Evolutionary conservation across 768 basidiomycete genomes (phyloP).

Genomic region (Russula brevipes): DNA sequence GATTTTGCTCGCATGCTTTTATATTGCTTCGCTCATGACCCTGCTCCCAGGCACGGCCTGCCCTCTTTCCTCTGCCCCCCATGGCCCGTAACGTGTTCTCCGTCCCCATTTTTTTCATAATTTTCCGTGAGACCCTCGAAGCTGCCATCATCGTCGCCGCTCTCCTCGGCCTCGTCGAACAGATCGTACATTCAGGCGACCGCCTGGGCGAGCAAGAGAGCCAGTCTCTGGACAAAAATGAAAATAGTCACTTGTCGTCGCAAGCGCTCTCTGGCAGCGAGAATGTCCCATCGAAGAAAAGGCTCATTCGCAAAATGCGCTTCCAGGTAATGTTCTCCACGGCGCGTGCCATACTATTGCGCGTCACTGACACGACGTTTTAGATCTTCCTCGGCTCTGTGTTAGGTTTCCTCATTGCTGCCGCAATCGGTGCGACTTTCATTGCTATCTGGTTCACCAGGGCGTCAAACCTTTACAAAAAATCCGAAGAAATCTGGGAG

Average conservation of each 20-base stretch:
- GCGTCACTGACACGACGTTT: not conserved
- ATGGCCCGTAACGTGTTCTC: slow-evolving; percentile 81
- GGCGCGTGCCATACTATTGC: not conserved
- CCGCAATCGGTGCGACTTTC: slow-evolving; percentile 85
- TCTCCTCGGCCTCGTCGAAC: slow-evolving; percentile 86
- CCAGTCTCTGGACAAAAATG: not conserved
- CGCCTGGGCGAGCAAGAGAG: not conserved
- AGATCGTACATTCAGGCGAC: slow-evolving; percentile 47
- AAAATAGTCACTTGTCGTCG: not conserved
- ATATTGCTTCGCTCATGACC: slow-evolving; percentile 14
- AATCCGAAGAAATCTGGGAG: slow-evolving; percentile 90
- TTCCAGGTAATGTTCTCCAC: slow-evolving; percentile 44
- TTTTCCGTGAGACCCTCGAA: slow-evolving; percentile 92
- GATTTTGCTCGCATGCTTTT: slow-evolving; percentile 2
- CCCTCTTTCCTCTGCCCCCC: slow-evolving; percentile 18
- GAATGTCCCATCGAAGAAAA: slow-evolving; percentile 31
- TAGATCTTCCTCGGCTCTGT: slow-evolving; percentile 75
- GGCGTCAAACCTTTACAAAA: slow-evolving; percentile 75
- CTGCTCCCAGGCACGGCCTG: not conserved
- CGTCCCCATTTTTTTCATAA: slow-evolving; percentile 92
- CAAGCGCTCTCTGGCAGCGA: slow-evolving; percentile 21
- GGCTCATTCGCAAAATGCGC: slow-evolving; percentile 61
- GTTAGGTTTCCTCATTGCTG: slow-evolving; percentile 70
- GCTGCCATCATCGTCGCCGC: slow-evolving; percentile 90
- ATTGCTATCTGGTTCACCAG: slow-evolving; percentile 95